Conservation (phyloP, 2,329 filamentous ascomycete species). For the Colletotrichum sp. region DNA sequence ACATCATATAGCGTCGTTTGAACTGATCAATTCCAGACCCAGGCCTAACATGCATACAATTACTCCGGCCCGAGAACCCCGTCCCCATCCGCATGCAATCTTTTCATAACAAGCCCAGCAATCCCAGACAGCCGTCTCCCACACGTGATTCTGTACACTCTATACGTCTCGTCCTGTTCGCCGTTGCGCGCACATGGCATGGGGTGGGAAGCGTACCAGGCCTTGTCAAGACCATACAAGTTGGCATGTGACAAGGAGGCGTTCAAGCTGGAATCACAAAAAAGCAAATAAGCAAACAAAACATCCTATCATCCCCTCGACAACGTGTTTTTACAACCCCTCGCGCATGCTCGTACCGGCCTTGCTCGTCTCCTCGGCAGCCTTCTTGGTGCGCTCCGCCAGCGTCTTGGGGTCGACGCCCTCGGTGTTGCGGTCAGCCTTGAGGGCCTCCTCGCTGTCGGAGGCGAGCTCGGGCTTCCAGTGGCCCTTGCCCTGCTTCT, state of each 20-base stretch:
- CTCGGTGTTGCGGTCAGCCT: slow-evolving; percentile 61
- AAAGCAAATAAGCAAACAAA: background rate
- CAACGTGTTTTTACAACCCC: slow-evolving; percentile 34
- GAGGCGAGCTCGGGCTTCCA: slow-evolving; percentile 82
- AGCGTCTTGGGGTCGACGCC: slow-evolving; percentile 50
- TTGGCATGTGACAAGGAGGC: background rate
- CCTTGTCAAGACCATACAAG: background rate
- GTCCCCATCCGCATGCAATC: background rate
- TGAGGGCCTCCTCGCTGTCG: slow-evolving; percentile 79
- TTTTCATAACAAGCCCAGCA: background rate
- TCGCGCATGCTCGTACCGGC: slow-evolving; percentile 54
- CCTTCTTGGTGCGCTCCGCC: slow-evolving; percentile 64
- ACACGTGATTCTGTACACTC: background rate
- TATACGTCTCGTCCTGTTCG: background rate
- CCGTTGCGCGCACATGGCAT: background rate
- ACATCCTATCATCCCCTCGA: background rate
- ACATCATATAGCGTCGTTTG: background rate
- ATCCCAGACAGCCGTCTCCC: background rate
- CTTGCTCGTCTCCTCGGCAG: slow-evolving; percentile 54
- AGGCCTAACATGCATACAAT: background rate
- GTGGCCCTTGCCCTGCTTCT: slow-evolving; percentile 71
- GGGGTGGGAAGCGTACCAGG: background rate
- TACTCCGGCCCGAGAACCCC: background rate
- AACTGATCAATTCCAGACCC: background rate
- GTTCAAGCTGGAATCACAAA: background rate